Conservation (phyloP, 2,329 filamentous ascomycete genomes). For the Ophiocordyceps polyrhachis-furcata region DNA sequence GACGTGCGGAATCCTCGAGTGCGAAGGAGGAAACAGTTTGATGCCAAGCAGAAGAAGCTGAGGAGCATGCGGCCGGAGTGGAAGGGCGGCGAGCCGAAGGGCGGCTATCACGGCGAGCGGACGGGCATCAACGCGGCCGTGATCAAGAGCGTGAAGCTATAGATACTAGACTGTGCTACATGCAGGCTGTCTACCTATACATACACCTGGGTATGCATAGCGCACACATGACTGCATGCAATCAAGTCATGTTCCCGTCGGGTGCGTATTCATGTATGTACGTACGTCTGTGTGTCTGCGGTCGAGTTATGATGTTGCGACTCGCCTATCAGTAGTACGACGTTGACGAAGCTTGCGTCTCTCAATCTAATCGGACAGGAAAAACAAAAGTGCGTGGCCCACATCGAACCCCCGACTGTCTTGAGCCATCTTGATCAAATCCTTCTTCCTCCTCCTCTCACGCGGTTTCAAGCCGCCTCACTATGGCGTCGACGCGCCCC, state of each 20-base stretch:
- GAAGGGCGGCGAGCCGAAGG: conserved; percentile 66
- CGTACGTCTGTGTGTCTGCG: neutral
- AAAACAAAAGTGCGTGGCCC: too few relatives aligned
- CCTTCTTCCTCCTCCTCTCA: neutral
- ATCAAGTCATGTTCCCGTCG: too few relatives aligned
- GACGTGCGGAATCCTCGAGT: conserved; percentile 86
- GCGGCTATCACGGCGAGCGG: conserved; percentile 78
- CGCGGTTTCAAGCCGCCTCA: conserved; percentile 2
- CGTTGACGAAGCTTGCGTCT: too few relatives aligned
- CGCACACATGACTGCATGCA: too few relatives aligned
- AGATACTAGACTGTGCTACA: too few relatives aligned
- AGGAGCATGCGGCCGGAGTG: conserved; percentile 70
- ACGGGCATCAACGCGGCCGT: conserved; percentile 91
- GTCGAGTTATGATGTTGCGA: neutral
- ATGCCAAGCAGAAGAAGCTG: conserved; percentile 95
- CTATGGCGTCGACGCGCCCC: conserved; percentile 18
- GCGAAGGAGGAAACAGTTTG: conserved; percentile 95
- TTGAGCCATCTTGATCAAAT: too few relatives aligned
- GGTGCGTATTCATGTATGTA: too few relatives aligned
- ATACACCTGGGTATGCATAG: too few relatives aligned
- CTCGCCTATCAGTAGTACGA: too few relatives aligned
- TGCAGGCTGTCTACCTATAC: too few relatives aligned
- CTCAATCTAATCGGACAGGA: neutral
- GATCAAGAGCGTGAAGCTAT: conserved; percentile 86
- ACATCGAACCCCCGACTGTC: too few relatives aligned